phyloP scores from a whole-genome alignment of 2,329 filamentous ascomycete genomes.

The Penicillium sp. region DNA sequence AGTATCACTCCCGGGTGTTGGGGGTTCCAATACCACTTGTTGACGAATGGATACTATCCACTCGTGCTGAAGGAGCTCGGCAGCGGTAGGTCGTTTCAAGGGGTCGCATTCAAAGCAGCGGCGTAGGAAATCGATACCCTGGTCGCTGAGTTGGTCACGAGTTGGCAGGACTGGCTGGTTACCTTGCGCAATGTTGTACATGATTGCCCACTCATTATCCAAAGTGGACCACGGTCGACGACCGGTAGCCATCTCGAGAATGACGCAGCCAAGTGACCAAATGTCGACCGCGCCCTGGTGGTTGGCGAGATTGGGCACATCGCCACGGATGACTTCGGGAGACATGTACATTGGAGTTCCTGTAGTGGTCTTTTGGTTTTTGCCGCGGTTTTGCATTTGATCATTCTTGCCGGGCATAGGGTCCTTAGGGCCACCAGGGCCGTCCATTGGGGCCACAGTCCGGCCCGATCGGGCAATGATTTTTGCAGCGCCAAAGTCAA shows the following conservation, averaged over 20 bases:
- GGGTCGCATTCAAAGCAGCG: slow-evolving; percentile 88
- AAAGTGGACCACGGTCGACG: slow-evolving; percentile 91
- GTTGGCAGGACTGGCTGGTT: slow-evolving; percentile 86
- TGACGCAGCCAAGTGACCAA: slow-evolving; percentile 95
- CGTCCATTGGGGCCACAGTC: slow-evolving; percentile 72
- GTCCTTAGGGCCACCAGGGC: slow-evolving; percentile 53
- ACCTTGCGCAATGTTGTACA: slow-evolving; percentile 99
- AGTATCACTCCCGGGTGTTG: slow-evolving; percentile 42
- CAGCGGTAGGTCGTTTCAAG: slow-evolving; percentile 74
- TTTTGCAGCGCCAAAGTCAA: slow-evolving; percentile 97
- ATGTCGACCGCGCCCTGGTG: slow-evolving; percentile 88
- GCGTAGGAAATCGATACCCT: slow-evolving; percentile 85
- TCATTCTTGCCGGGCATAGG: slow-evolving; percentile 34
- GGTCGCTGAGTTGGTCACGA: slow-evolving; percentile 78
- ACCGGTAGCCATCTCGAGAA: slow-evolving; percentile 96
- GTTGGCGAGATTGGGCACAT: slow-evolving; percentile 71
- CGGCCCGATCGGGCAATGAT: slow-evolving; percentile 93
- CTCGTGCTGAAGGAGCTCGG: slow-evolving; percentile 90
- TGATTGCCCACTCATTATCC: slow-evolving; percentile 99
- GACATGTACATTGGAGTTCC: slow-evolving; percentile 99
- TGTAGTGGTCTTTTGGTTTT: slow-evolving; percentile 86
- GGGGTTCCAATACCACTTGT: slow-evolving; percentile 51
- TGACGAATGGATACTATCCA: slow-evolving; percentile 68
- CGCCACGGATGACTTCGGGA: slow-evolving; percentile 94
- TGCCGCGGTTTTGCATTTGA: slow-evolving; percentile 37